A percentile compares a stretch with the other conserved stretches of the same genome.
Conservation (phyloP, 768 basidiomycete species). For the Calocybe gangraenosa region DNA sequence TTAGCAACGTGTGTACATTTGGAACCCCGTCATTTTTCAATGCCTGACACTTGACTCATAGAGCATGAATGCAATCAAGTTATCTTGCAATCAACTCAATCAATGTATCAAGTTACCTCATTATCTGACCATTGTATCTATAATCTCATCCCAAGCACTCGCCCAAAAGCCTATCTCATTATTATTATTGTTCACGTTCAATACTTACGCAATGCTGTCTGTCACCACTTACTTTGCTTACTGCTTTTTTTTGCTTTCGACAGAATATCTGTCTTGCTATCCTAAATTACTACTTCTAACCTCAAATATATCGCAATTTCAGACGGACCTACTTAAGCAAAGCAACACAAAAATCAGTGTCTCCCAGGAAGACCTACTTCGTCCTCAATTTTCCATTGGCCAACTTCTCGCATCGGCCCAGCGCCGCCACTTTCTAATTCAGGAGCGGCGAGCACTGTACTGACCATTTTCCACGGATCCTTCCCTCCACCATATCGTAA, state of each 20-base stretch:
- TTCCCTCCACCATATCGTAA: slow-evolving; percentile 81
- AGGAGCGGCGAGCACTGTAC: slow-evolving; percentile 58
- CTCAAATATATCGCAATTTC: no score
- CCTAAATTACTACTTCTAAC: no score
- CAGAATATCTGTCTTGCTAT: no score
- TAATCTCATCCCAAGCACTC: no score
- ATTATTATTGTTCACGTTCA: neutral
- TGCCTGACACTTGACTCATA: no score
- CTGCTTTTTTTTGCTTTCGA: no score
- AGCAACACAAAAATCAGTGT: no score
- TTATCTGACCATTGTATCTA: neutral
- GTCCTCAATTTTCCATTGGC: slow-evolving; percentile 82
- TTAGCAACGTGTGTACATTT: slow-evolving; percentile 11
- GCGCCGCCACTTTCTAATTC: slow-evolving; percentile 69
- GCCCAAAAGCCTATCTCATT: neutral
- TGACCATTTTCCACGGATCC: slow-evolving; percentile 94
- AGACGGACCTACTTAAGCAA: no score
- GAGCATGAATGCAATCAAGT: no score
- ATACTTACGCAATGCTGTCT: slow-evolving; percentile 4
- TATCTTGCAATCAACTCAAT: no score
- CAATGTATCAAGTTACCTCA: slow-evolving; percentile 12
- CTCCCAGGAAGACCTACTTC: slow-evolving; percentile 57
- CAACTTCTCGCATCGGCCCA: slow-evolving; percentile 86
- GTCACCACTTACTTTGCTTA: neutral
- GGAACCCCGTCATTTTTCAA: neutral